These are phyloP conservation scores for Termitomyces sp. DNA, from an alignment of 768 basidiomycete species.

Conservation along the genomic window DNA sequence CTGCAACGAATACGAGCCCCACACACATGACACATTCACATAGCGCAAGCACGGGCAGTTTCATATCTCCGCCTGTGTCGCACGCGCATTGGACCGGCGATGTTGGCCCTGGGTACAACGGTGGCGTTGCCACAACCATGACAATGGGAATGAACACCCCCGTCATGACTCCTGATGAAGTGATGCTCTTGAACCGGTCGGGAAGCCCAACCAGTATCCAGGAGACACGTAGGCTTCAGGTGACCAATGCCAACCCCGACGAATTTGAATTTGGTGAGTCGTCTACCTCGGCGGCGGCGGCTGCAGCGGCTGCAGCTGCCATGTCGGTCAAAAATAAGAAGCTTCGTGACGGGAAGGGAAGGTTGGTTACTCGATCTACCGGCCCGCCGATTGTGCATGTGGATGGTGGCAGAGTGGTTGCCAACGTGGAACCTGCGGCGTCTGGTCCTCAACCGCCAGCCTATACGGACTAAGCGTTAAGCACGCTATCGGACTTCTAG, in stretches of 20 bases:
- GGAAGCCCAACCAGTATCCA: slow-evolving; percentile 39
- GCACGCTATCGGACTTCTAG: background rate
- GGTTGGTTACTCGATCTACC: slow-evolving; percentile 17
- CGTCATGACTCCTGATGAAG: slow-evolving; percentile 9
- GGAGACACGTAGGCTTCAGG: slow-evolving; percentile 30
- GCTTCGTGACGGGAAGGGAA: slow-evolving; percentile 14
- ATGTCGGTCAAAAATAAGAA: background rate
- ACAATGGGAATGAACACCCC: slow-evolving; percentile 3
- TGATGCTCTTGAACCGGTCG: slow-evolving; percentile 19
- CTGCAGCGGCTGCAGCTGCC: slow-evolving; percentile 1
- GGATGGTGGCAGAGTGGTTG: slow-evolving; percentile 31
- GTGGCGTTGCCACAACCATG: slow-evolving; percentile 13
- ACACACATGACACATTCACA: slow-evolving; percentile 11
- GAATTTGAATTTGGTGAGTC: slow-evolving; percentile 4
- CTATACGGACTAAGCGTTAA: slow-evolving; percentile 6
- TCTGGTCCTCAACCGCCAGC: slow-evolving; percentile 11
- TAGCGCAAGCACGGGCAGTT: slow-evolving; percentile 14
- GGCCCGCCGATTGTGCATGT: slow-evolving; percentile 32
- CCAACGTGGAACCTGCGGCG: slow-evolving; percentile 15
- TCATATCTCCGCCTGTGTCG: slow-evolving; percentile 10
- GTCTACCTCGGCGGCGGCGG: slow-evolving; percentile 12
- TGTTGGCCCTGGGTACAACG: slow-evolving; percentile 15
- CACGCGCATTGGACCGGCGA: slow-evolving; percentile 10
- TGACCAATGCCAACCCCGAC: slow-evolving; percentile 28
- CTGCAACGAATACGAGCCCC: slow-evolving; percentile 7